Conservation (phyloP, 2,329 filamentous ascomycete species). For the Helminthosporium solani region DNA sequence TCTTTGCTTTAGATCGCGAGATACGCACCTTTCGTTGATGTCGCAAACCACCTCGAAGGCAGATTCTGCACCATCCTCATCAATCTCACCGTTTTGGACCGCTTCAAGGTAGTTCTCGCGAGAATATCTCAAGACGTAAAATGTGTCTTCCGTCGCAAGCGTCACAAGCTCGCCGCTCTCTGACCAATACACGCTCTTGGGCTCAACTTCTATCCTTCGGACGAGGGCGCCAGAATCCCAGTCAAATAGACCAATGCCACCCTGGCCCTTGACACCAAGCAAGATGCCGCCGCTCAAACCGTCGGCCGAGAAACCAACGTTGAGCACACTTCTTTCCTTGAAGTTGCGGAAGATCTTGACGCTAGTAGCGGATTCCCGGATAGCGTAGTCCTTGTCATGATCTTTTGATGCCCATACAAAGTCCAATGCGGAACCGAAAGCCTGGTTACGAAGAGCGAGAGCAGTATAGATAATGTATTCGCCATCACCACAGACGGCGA, state of each 20-base stretch:
- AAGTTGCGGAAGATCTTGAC: constrained; percentile 99
- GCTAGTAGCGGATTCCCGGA: constrained; percentile 88
- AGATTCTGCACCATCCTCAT: constrained; percentile 89
- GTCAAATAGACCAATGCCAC: constrained; percentile 93
- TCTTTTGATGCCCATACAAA: constrained; percentile 98
- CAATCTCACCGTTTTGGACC: constrained; percentile 76
- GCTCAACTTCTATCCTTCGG: constrained; percentile 82
- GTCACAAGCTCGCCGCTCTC: constrained; percentile 92
- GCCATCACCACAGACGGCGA: constrained; percentile 89
- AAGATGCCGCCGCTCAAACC: constrained; percentile 85
- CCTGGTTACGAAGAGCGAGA: constrained; percentile 94
- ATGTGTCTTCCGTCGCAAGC: constrained; percentile 91
- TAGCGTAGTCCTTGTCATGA: constrained; percentile 97
- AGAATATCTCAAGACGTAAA: constrained; percentile 90
- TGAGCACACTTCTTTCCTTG: constrained; percentile 87
- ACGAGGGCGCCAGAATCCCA: constrained; percentile 90
- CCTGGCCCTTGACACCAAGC: constrained; percentile 91
- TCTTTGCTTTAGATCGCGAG: constrained; percentile 14
- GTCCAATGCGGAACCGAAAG: constrained; percentile 91
- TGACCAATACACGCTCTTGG: constrained; percentile 84
- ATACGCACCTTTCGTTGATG: constrained; percentile 77
- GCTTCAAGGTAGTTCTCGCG: constrained; percentile 85
- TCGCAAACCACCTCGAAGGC: constrained; percentile 97
- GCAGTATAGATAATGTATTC: constrained; percentile 99
- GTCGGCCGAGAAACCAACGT: constrained; percentile 94